phyloP scores from a whole-genome alignment of 805 yeast genomes.

The Zygotorulaspora danielsina region DNA sequence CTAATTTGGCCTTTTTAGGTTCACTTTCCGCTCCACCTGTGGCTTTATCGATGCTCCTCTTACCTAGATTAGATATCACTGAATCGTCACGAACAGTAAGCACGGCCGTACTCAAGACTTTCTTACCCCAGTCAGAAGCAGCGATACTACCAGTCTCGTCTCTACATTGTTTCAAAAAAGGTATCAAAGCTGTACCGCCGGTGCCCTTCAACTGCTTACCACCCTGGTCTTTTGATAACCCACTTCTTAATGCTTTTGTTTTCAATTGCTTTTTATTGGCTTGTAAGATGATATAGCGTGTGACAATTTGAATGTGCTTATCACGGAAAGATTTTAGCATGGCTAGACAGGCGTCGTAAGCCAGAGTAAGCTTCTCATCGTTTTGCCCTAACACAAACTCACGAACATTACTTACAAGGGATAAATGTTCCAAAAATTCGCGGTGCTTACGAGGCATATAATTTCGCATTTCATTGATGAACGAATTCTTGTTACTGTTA shows the following conservation, averaged over 20 bases:
- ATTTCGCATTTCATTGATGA: slow-evolving; percentile 75
- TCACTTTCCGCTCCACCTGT: slow-evolving; percentile 7
- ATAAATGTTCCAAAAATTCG: slow-evolving; percentile 61
- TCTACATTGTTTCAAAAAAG: slow-evolving; percentile 90
- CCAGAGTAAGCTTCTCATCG: slow-evolving; percentile 48
- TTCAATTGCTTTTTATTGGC: slow-evolving; percentile 60
- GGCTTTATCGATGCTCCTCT: slow-evolving; percentile 8
- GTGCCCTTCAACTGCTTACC: slow-evolving; percentile 71
- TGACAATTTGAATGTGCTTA: slow-evolving; percentile 88
- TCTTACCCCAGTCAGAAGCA: slow-evolving; percentile 87
- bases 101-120: slow-evolving; percentile 55
- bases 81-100: slow-evolving; percentile 27
- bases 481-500: slow-evolving; percentile 40
- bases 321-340: slow-evolving; percentile 86
- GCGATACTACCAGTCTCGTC: slow-evolving; percentile 95
- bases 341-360: slow-evolving; percentile 86
- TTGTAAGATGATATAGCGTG: slow-evolving; percentile 78
- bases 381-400: slow-evolving; percentile 53
- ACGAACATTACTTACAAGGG: slow-evolving; percentile 54
- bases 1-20: slow-evolving; percentile 29
- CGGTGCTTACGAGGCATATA: slow-evolving; percentile 91
- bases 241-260: slow-evolving; percentile 57
- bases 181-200: slow-evolving; percentile 89
- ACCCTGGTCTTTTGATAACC: slow-evolving; percentile 46
- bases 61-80: slow-evolving; percentile 16